Evolutionary conservation across 2,329 filamentous ascomycete genomes (phyloP), one percentile per base, ranked within the genome.

Genomic region (Boeremia exigua): DNA sequence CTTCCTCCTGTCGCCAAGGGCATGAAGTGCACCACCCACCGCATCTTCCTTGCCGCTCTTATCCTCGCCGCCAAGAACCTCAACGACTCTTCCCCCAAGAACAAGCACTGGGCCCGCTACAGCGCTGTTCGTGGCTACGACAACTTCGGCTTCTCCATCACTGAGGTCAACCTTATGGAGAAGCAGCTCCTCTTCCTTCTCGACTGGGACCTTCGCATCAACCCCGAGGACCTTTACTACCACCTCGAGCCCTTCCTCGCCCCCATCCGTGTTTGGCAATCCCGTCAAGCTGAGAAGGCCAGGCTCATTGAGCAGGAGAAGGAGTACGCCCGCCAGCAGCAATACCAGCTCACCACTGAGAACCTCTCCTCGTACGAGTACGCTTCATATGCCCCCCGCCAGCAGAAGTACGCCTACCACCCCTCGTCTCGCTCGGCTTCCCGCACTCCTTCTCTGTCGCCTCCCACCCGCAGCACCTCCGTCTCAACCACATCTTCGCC

Each of bases 31-130:
- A 98, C 95, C 23, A 92, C 94, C 42, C 95, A 99, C 82, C 90
- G 95, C 69, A 98, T 99, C 83, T 98, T 99, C 80, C 85, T 99
- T 44, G 94, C 91, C 37, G 82, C 90, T 14, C 87, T 94, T 64
- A 95, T 95, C 72, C 81, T 88, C 45, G 88, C 95, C 1, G 94
- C 95, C 68, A 99, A 99, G 87, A 97, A 97, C 77, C 85, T 98
- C 67, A 98, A 99, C 77, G 95, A 98, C 82, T 96, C 92, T 59
- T 97, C 92, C 11, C 95, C 95, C 61, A 98, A 98, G 88, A 99
- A 99, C 86, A 98, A 98, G 87, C 95, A 99, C 84, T 99, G 95
- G 95, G 93, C 95, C 63, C 89, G 88, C 70, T 99, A 98, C 82
- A 96, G 90, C 57, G 81, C 88, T 69, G 88, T 96, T 66, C 84